Conservation (phyloP, 225 moss, liverwort and hornwort species). For the Bryum argenteum region DNA sequence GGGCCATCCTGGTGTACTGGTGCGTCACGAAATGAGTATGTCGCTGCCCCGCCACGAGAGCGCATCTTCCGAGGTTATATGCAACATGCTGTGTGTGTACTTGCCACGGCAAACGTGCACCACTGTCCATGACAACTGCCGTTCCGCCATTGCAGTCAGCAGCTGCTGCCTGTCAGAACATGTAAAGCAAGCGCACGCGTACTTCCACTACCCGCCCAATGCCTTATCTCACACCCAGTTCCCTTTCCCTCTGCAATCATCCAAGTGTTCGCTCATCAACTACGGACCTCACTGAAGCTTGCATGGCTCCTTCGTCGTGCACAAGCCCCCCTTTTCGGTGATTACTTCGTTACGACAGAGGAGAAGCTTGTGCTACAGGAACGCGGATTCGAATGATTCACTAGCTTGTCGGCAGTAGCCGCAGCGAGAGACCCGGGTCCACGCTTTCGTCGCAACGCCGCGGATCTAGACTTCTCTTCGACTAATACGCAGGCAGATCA, state of each 20-base stretch:
- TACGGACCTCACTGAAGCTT: background rate
- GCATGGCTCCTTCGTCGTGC: background rate
- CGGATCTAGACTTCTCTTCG: background rate
- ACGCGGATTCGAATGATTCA: constrained; percentile 14
- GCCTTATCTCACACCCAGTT: too few species aligned
- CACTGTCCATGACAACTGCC: background rate
- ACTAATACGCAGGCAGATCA: background rate
- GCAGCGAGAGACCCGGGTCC: constrained; percentile 11
- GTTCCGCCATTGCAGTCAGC: background rate
- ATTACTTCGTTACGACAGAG: too few species aligned
- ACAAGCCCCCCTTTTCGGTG: too few species aligned
- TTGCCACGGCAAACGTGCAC: background rate
- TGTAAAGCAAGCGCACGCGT: background rate
- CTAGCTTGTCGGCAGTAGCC: constrained; percentile 11
- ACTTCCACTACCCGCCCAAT: too few species aligned
- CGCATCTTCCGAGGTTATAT: background rate
- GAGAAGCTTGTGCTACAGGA: background rate
- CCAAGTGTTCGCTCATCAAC: background rate
- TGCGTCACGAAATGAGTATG: background rate
- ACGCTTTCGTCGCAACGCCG: background rate
- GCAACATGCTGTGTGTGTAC: background rate
- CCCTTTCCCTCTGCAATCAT: background rate
- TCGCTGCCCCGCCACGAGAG: background rate
- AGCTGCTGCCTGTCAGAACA: background rate
- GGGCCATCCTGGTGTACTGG: too few species aligned